Evolutionary conservation across 257 asterid genomes (phyloP).

Genomic region (Vinca minor): DNA sequence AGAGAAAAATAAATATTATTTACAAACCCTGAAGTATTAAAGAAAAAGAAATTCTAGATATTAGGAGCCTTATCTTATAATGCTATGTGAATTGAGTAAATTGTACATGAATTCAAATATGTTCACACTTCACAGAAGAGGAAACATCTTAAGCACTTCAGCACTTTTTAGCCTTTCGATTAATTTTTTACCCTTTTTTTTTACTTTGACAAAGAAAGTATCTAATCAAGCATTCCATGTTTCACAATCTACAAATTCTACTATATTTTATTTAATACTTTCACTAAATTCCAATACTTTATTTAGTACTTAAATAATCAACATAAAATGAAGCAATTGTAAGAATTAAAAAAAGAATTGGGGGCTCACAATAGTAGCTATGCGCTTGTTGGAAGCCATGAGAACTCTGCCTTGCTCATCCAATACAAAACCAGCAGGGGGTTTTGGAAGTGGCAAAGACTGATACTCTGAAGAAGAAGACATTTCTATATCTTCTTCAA

Average conservation of each 20-base stretch:
- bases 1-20: no score
- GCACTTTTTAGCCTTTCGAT: no score
- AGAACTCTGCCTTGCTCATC: constrained; percentile 82
- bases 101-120: background rate
- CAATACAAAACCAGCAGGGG: constrained; percentile 90
- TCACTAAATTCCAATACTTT: no score
- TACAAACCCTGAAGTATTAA: background rate
- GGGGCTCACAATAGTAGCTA: constrained; percentile 63
- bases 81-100: background rate
- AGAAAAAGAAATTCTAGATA: background rate
- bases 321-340: background rate
- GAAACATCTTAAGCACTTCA: background rate
- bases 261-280: background rate
- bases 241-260: background rate
- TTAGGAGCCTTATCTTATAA: background rate
- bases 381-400: constrained; percentile 74
- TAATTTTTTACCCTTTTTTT: no score
- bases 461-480: constrained; percentile 3
- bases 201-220: no score
- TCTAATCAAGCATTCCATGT: background rate
- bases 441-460: constrained; percentile 75
- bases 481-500: constrained; percentile 13
- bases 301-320: no score
- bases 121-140: background rate
- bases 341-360: background rate